Evolutionary conservation across 345 rosid species (phyloP), one percentile per base, ranked within the genome.

Genomic region (Geranium rotundifolium): DNA sequence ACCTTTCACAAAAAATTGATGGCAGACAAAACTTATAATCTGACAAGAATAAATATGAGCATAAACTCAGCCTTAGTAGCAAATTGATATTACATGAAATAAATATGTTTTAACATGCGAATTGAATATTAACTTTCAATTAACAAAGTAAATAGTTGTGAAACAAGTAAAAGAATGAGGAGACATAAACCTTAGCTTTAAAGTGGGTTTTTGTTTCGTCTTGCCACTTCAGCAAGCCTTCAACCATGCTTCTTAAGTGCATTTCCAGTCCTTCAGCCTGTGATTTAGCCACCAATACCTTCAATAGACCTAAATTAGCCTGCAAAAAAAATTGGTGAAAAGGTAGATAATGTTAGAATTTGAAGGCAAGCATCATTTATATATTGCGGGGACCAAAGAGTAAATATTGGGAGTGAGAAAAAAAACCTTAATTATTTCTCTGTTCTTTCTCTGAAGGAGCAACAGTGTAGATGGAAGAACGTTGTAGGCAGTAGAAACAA

Each of bases 261-360:
- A 76, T 77, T 65, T 86, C 89, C 77, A 93, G 77, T 34, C 82
- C 85, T 72, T 93, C 96, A 63, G 82, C 71, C 41, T 81, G 88
- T 68, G 99, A 93, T 79, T 90, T 93, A 70, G 95, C 90, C 65
- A 93, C 96, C 75, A 93, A 75, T 7, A 90, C 99, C 68, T 93
- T 90, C 68, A 93, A 59, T 37, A 93, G 76, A 65, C 99, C 99
- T 71, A 93, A 72, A 76, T 84, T 87, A 65, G 99, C 99, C 99
- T 93, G 90, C 78, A 86, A 34, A 18, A 59, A 57, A 60, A 27
- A 62, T 34, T 41, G 50, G 4, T 41, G 50, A 12, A 41, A 41
- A 41, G 50, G 10, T 1, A 41, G 10, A 41, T 31, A 31, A 31
- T 31, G 7, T 4, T 4, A 41, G 50, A 41, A 41, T 41, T 6